Base-by-base conservation (phyloP, 192 early-diverging fungal genomes). In the Backusella macrospora region DNA sequence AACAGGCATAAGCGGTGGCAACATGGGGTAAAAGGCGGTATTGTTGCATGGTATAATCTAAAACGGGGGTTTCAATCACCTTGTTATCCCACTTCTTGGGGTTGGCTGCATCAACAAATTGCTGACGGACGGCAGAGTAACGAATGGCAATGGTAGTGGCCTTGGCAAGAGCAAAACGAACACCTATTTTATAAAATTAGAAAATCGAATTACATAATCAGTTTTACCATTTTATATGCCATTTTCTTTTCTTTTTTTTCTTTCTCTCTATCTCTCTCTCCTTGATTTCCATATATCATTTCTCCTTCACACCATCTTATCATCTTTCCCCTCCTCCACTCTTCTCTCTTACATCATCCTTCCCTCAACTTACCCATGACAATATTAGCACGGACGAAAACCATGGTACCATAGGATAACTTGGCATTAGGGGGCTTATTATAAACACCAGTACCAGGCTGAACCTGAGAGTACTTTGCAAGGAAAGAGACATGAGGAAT, bases 401-500 rank as follows among this genome's bases (percentile, higher is more conserved):
- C 90, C 94, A 96, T 95, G 15, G 92, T 93, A 49, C 95, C 93
- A 78, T 94, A 95, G 16, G 90, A 85, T 49, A 96, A 85, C 88
- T 94, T 93, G 40, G 87, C 85, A 83, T 90, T 89, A 44, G 91
- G 87, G 15, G 95, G 95, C 21, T 88, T 88, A 74, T 81, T 75
- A 72, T 93, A 93, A 68, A 86, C 84, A 21, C 94, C 95, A 18
- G 87, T 83, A 42, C 83, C 82, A 13, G 84, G 74, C 72, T 88
- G 86, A 10, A 96, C 90, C 45, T 79, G 81, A 63, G 93, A 89
- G 79, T 89, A 93, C 45, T 91, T 87, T 72, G 90, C 86, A 69
- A 96, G 78, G 80, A 96, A 90, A 71, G 92, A 86, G 73, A 89
- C 80, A 47, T 88, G 92, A 21, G 95, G 93, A 73, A 94, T 89